Evolutionary conservation across 495 filamentous ascomycete genomes (phyloP), one percentile per base, ranked within the genome.

Genomic region (Annulohypoxylon maeteangense): DNA sequence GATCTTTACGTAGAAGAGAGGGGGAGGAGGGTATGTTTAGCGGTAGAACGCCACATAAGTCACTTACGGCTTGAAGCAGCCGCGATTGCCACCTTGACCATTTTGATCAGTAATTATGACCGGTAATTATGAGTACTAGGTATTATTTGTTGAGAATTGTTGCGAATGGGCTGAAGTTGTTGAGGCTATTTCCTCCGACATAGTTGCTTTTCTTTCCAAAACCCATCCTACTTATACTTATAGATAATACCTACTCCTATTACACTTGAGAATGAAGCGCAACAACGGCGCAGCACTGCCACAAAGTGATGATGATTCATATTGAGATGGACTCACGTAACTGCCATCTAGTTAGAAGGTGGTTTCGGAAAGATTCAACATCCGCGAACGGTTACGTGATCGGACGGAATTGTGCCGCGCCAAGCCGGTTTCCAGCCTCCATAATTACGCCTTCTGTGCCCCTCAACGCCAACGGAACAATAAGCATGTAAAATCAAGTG

Each of bases 51-150:
- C 36, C n/a, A 55, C 40, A 51, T 20, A 31, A 50, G 42, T 18
- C 16, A 78, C 80, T 4, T 76, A 86, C 86, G 57, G 12, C 87
- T 79, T 8, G 83, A 79, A 65, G 81, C 85, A 22, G 83, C 84
- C 7, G 82, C 85, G 38, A 87, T 69, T 11, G 82, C 85, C 58
- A 88, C 81, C 31, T 85, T 86, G 62, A 87, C 85, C 87, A 87
- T 88, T 25, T 69, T 69, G 31, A 14, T 4, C 27, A 29, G 31
- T 34, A 3, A 44, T 3, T 7, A 18, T 32, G 42, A 11, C 16
- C 8, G 27, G 2, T 32, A 31, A 34, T 20, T 44, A 12, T n/a
- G 5, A 7, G 10, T 40, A 11, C 16, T 34, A 1, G 22, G 10
- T 4, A 7, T 57, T 18, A 20, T 8, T 10, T 56, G 8, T 56